Evolutionary conservation across 768 basidiomycete species (phyloP).

Genomic region (Dentipellis sp.): DNA sequence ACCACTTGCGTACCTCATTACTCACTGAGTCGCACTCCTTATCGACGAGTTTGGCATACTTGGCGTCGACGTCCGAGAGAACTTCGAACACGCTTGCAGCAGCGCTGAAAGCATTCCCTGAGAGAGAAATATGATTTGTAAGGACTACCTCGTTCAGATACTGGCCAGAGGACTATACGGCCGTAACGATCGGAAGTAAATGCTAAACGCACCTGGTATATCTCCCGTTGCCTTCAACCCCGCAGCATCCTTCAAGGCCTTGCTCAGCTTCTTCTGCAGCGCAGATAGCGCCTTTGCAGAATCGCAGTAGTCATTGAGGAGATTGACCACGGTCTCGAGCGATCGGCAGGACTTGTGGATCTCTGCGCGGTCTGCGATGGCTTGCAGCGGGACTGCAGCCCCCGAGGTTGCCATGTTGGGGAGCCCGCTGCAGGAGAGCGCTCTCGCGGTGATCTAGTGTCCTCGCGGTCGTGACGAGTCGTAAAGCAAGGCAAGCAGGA

Average conservation of each 20-base stretch:
- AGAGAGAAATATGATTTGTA: neutral
- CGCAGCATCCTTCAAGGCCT: slow-evolving; percentile 59
- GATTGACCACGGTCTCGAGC: slow-evolving; percentile 54
- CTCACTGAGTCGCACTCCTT: slow-evolving; percentile 62
- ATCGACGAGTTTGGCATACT: slow-evolving; percentile 66
- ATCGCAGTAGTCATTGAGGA: slow-evolving; percentile 71
- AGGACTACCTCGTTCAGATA: neutral
- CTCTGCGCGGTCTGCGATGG: slow-evolving; percentile 54
- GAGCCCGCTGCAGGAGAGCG: no score
- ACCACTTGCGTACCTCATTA: slow-evolving; percentile 74
- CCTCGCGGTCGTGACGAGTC: neutral
- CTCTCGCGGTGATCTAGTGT: no score
- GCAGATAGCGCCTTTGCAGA: slow-evolving; percentile 49
- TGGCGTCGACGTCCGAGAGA: slow-evolving; percentile 59
- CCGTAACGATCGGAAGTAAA: no score
- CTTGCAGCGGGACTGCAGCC: neutral
- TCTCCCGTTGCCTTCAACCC: slow-evolving; percentile 48
- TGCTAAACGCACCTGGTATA: slow-evolving; percentile 44
- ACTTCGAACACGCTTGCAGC: slow-evolving; percentile 62
- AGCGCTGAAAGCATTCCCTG: slow-evolving; percentile 61
- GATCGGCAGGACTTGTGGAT: slow-evolving; percentile 78
- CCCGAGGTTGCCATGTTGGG: neutral
- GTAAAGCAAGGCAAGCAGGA: neutral
- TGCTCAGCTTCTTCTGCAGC: slow-evolving; percentile 69
- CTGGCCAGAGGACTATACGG: neutral